Percentiles rank a stretch among this genome's conserved stretches.
These are phyloP conservation scores for Diaporthe amygdali DNA, from an alignment of 2,329 filamentous ascomycete species.

Conservation along the genomic window DNA sequence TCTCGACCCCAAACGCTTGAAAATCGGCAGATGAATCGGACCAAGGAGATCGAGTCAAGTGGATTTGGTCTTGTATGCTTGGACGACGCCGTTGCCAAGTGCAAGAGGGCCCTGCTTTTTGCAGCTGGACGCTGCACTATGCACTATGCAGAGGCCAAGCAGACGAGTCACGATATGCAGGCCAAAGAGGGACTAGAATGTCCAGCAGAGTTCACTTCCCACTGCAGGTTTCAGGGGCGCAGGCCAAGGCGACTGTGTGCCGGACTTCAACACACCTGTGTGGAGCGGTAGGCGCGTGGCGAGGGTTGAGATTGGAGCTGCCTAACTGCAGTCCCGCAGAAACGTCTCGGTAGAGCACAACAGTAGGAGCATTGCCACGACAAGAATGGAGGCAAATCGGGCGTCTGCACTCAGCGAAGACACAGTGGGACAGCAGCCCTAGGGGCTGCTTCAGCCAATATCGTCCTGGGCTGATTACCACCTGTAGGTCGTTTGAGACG, in stretches of 20 bases:
- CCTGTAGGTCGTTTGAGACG: not conserved
- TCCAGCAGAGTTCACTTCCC: not conserved
- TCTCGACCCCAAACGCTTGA: slow-evolving; percentile 8
- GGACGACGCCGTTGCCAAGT: slow-evolving; percentile 14
- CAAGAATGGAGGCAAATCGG: not conserved
- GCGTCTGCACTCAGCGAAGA: not conserved
- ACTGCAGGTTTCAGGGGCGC: slow-evolving; percentile 9
- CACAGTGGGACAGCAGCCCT: slow-evolving; percentile 7
- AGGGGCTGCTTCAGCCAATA: not conserved
- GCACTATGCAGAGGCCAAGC: not conserved
- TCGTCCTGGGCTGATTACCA: not conserved
- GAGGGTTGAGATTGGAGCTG: not conserved
- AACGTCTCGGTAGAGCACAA: not conserved
- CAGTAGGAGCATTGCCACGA: not conserved
- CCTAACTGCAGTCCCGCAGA: not conserved
- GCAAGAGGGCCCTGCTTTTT: not conserved
- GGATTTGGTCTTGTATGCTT: not conserved
- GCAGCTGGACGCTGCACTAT: slow-evolving; percentile 1
- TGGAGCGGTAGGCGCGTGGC: not conserved
- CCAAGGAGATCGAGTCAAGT: not conserved
- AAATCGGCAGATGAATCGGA: slow-evolving; percentile 21
- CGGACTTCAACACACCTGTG: not conserved
- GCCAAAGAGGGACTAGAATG: not conserved
- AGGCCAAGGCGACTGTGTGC: not conserved
- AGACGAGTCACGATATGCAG: slow-evolving; percentile 9